Evolutionary conservation across 2,329 filamentous ascomycete genomes (phyloP).

Genomic region (Pochonia chlamydosporia): DNA sequence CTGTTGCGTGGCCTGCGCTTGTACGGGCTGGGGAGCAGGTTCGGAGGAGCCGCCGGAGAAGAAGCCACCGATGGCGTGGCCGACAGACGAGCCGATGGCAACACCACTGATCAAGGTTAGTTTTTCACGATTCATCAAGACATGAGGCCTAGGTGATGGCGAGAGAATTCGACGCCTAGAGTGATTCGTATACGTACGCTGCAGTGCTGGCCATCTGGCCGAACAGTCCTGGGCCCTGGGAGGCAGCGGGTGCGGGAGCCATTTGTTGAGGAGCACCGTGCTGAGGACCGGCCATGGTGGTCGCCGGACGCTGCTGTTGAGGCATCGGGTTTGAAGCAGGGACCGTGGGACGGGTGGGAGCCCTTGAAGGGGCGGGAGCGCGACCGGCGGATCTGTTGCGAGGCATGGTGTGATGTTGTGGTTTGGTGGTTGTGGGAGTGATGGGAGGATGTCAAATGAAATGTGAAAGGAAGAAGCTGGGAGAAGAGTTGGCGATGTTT

Average conservation of each 20-base stretch:
- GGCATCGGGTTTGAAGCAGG: slow-evolving; percentile 49
- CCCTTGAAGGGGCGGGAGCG: slow-evolving; percentile 26
- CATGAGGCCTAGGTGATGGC: no score
- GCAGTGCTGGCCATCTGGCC: slow-evolving; percentile 97
- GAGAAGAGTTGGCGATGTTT: slow-evolving; percentile 21
- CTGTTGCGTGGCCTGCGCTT: slow-evolving; percentile 44
- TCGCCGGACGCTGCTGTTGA: slow-evolving; percentile 63
- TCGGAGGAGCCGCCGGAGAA: slow-evolving; percentile 70
- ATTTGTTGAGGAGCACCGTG: slow-evolving; percentile 45
- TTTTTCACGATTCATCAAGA: no score
- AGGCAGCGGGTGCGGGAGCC: slow-evolving; percentile 36
- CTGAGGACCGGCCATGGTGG: slow-evolving; percentile 54
- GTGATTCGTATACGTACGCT: slow-evolving; percentile 63
- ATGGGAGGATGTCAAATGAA: background rate
- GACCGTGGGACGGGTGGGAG: slow-evolving; percentile 59
- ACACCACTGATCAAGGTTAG: slow-evolving; percentile 65
- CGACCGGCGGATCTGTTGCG: slow-evolving; percentile 67
- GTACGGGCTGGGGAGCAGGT: slow-evolving; percentile 39
- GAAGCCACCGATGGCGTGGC: slow-evolving; percentile 85
- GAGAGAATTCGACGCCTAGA: background rate
- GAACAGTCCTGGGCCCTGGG: slow-evolving; percentile 77
- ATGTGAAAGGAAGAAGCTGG: slow-evolving; percentile 16
- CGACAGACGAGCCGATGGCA: slow-evolving; percentile 90
- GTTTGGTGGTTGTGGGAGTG: slow-evolving; percentile 9
- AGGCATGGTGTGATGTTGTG: slow-evolving; percentile 51